A percentile compares a stretch with the other conserved stretches of the same genome.
phyloP scores from a whole-genome alignment of 2,329 filamentous ascomycete species.

The Calonectria pseudoreteaudii region DNA sequence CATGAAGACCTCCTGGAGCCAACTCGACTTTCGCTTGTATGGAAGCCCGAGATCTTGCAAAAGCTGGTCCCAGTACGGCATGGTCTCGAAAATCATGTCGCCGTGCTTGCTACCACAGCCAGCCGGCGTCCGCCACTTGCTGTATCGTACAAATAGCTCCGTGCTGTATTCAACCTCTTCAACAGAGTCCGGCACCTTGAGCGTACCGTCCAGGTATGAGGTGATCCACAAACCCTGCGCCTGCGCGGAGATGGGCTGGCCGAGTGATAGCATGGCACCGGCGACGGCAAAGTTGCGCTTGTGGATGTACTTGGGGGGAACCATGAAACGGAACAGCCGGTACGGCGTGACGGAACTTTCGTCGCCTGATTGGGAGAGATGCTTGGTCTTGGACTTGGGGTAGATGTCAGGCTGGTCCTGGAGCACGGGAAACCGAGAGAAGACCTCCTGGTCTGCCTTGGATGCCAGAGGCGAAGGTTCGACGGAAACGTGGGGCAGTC shows the following conservation, averaged over 20 bases:
- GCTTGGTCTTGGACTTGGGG: neutral
- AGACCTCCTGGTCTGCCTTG: neutral
- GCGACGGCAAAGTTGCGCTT: conserved; percentile 58
- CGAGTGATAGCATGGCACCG: conserved; percentile 56
- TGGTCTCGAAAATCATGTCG: conserved; percentile 78
- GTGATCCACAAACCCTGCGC: neutral
- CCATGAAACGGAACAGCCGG: conserved; percentile 59
- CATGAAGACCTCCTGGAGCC: conserved; percentile 36
- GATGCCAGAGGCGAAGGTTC: neutral
- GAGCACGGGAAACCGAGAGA: neutral
- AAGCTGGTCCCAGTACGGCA: conserved; percentile 78
- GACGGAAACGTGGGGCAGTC: neutral
- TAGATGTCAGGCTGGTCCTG: neutral
- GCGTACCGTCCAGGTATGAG: neutral
- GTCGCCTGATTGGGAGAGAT: neutral
- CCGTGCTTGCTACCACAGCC: conserved; percentile 71
- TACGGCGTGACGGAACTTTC: conserved; percentile 50
- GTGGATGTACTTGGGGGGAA: conserved; percentile 50
- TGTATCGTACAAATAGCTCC: conserved; percentile 73
- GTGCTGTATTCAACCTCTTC: conserved; percentile 60
- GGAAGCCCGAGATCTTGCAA: conserved; percentile 72
- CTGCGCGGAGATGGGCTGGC: conserved; percentile 17
- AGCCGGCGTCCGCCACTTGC: conserved; percentile 73
- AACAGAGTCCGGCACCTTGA: neutral
- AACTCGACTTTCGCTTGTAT: conserved; percentile 49